Conservation (phyloP, 2,329 filamentous ascomycete genomes). For the Ilyonectria destructans region DNA sequence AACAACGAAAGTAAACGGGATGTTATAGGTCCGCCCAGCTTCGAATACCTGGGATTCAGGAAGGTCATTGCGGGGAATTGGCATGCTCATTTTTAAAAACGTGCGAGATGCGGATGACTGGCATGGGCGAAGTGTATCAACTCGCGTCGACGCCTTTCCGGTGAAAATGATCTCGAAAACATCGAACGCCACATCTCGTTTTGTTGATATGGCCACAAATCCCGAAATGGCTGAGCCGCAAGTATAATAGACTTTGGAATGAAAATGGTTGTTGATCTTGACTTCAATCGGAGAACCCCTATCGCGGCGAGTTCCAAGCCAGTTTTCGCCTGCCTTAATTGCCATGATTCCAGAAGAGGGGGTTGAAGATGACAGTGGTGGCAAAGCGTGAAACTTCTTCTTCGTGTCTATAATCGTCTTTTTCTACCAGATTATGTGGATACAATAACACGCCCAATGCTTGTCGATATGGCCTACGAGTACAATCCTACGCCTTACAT, state of each 20-base stretch:
- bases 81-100: conserved; percentile 41
- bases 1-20: conserved; percentile 40
- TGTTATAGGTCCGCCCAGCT: conserved; percentile 28
- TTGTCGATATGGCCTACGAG: not conserved
- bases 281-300: conserved; percentile 36
- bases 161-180: conserved; percentile 36
- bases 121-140: conserved; percentile 39
- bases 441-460: not conserved
- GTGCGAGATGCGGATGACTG: conserved; percentile 28
- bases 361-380: not conserved
- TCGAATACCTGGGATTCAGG: conserved; percentile 24
- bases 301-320: conserved; percentile 22
- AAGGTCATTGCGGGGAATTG: conserved; percentile 24
- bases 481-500: not conserved
- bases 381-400: not conserved
- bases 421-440: not conserved
- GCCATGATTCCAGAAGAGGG: not conserved
- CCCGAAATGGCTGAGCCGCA: conserved; percentile 40
- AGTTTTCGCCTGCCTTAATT: not conserved
- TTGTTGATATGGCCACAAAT: conserved; percentile 18
- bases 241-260: conserved; percentile 40
- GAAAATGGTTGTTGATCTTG: conserved; percentile 37
- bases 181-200: conserved; percentile 32
- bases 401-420: not conserved
- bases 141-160: conserved; percentile 16